These are phyloP conservation scores for Ceratocystiopsis brevicomis DNA, from an alignment of 2,329 filamentous ascomycete genomes.

Conservation along the genomic window DNA sequence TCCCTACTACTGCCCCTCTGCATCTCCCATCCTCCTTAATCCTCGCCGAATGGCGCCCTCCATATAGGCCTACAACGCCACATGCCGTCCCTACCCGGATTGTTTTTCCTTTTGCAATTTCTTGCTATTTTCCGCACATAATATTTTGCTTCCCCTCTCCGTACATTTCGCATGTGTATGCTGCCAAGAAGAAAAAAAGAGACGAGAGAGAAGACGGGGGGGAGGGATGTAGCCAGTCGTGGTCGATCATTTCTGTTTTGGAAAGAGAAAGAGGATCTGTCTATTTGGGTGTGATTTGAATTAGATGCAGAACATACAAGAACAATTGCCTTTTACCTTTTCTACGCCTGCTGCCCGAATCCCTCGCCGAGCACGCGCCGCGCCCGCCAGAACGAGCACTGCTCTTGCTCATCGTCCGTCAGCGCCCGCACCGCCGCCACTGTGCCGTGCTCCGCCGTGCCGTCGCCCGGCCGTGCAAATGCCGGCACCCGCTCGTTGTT, in stretches of 20 bases:
- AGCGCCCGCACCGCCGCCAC: constrained; percentile 23
- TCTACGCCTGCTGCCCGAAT: constrained; percentile 11
- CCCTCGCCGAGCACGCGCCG: constrained; percentile 29
- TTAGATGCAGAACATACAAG: not conserved
- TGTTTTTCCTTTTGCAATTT: not conserved
- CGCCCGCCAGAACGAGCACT: constrained; percentile 44
- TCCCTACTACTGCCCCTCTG: not conserved
- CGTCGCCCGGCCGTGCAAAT: constrained; percentile 3
- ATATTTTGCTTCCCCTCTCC: too few relatives aligned
- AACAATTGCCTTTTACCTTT: not conserved
- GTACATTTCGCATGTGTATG: too few relatives aligned
- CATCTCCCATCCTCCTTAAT: not conserved
- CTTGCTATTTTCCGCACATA: not conserved
- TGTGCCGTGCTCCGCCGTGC: constrained; percentile 20
- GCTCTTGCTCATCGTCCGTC: constrained; percentile 25
- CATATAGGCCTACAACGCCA: not conserved
- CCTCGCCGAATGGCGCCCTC: not conserved
- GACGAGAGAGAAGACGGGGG: too few relatives aligned
- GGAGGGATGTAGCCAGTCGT: too few relatives aligned
- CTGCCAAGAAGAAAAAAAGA: too few relatives aligned
- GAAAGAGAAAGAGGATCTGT: not conserved
- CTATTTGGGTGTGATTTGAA: not conserved
- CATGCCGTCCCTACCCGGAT: not conserved
- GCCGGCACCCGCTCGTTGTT: constrained; percentile 32
- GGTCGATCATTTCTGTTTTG: too few relatives aligned